A percentile compares a stretch with the other conserved stretches of the same genome.
phyloP scores from a whole-genome alignment of 1,284 basidiomycete species.

The Boletus semigastroideus region DNA sequence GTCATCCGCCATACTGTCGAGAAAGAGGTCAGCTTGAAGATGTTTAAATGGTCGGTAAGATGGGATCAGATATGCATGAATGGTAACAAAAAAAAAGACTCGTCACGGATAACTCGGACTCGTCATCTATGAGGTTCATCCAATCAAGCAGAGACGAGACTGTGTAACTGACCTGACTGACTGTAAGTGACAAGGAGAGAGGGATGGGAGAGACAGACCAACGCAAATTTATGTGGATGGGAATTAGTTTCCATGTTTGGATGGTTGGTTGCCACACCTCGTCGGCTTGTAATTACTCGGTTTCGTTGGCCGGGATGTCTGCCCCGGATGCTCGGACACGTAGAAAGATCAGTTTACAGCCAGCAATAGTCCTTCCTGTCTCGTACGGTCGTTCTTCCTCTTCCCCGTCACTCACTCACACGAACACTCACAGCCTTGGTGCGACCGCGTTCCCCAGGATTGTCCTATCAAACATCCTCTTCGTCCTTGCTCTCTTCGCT shows the following conservation, averaged over 20 bases:
- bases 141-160: constrained; percentile 10
- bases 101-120: constrained; percentile 78
- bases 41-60: constrained; percentile 15
- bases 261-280: not conserved
- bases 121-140: constrained; percentile 86
- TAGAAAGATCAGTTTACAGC: constrained; percentile 62
- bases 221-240: constrained; percentile 17
- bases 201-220: no score
- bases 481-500: constrained; percentile 60
- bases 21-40: constrained; percentile 21
- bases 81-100: constrained; percentile 65
- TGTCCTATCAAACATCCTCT: constrained; percentile 56
- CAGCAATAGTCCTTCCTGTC: constrained; percentile 48
- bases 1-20: constrained; percentile 47
- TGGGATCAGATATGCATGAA: constrained; percentile 84
- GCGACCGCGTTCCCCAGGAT: constrained; percentile 53
- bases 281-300: not conserved
- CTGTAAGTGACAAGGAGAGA: not conserved
- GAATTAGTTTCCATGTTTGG: constrained; percentile 25
- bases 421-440: constrained; percentile 44
- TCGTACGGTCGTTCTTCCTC: constrained; percentile 45
- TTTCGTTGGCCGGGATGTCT: constrained; percentile 46
- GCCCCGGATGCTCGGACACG: constrained; percentile 67
- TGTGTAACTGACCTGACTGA: constrained; percentile 29
- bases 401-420: constrained; percentile 15